phyloP scores from a whole-genome alignment of 2,329 filamentous ascomycete genomes.

The Pleoardoris graminearum region DNA sequence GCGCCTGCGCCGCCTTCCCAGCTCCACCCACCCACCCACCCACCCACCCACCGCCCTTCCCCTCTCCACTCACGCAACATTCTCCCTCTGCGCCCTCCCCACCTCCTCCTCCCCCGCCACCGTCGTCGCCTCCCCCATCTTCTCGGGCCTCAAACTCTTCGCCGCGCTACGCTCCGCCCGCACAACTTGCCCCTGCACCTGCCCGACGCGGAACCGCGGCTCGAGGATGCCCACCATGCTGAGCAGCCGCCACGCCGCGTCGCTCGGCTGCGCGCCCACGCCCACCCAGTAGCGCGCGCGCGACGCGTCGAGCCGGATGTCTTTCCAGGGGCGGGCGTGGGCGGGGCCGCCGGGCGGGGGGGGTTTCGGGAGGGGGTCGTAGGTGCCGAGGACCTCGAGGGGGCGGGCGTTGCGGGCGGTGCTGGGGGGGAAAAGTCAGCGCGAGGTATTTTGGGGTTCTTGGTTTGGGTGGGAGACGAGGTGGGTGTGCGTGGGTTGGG shows the following conservation, averaged over 20 bases:
- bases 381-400: slow-evolving; percentile 82
- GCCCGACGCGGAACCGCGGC: slow-evolving; percentile 39
- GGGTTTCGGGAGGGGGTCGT: slow-evolving; percentile 62
- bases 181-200: slow-evolving; percentile 38
- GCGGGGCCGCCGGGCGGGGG: slow-evolving; percentile 55
- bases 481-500: not conserved
- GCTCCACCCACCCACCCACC: no score
- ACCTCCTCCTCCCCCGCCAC: not conserved
- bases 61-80: not conserved
- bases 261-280: slow-evolving; percentile 91
- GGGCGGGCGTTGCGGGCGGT: slow-evolving; percentile 86
- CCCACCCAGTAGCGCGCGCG: slow-evolving; percentile 95
- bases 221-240: slow-evolving; percentile 64
- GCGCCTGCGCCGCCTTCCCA: no score
- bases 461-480: not conserved
- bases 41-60: no score
- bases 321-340: slow-evolving; percentile 74
- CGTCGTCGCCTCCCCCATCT: not conserved
- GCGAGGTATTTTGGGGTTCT: not conserved
- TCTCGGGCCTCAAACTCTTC: slow-evolving; percentile 30
- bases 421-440: slow-evolving; percentile 49
- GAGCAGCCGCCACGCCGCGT: slow-evolving; percentile 84
- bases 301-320: slow-evolving; percentile 80
- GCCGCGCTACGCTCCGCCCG: slow-evolving; percentile 36
- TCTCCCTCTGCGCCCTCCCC: not conserved